Conservation (phyloP, 768 basidiomycete species). For the Hericium rajendrae region DNA sequence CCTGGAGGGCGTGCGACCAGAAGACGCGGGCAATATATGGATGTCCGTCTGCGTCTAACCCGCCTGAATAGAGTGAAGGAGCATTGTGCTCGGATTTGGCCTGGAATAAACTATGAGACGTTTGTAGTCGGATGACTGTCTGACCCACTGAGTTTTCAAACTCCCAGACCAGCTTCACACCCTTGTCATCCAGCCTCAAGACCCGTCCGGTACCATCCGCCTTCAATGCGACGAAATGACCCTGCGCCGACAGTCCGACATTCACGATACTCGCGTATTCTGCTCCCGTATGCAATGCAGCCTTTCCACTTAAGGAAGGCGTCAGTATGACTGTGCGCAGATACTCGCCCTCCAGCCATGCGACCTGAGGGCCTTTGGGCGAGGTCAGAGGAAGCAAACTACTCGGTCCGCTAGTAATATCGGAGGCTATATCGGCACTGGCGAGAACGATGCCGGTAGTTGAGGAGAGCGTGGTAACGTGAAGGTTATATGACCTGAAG, state of each 20-base stretch:
- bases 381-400: constrained; percentile 28
- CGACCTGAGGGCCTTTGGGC: constrained; percentile 21
- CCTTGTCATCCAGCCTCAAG: constrained; percentile 37
- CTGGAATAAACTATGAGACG: constrained; percentile 19
- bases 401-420: constrained; percentile 24
- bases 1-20: constrained; percentile 51
- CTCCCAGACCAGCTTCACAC: constrained; percentile 36
- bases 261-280: constrained; percentile 49
- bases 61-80: constrained; percentile 49
- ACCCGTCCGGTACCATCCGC: constrained; percentile 49
- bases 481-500: constrained; percentile 50
- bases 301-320: constrained; percentile 41
- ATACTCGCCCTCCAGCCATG: constrained; percentile 45
- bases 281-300: constrained; percentile 17
- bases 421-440: constrained; percentile 45
- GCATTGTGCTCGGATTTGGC: constrained; percentile 31
- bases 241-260: constrained; percentile 37
- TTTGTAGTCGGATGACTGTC: neutral
- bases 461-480: constrained; percentile 52
- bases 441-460: constrained; percentile 42
- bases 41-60: constrained; percentile 36
- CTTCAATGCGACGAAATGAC: constrained; percentile 50
- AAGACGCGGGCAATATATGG: constrained; percentile 53
- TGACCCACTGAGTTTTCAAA: constrained; percentile 46
- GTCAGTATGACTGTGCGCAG: constrained; percentile 43